Base-by-base conservation (phyloP, 345 rosid species). In the Salix brachista region DNA sequence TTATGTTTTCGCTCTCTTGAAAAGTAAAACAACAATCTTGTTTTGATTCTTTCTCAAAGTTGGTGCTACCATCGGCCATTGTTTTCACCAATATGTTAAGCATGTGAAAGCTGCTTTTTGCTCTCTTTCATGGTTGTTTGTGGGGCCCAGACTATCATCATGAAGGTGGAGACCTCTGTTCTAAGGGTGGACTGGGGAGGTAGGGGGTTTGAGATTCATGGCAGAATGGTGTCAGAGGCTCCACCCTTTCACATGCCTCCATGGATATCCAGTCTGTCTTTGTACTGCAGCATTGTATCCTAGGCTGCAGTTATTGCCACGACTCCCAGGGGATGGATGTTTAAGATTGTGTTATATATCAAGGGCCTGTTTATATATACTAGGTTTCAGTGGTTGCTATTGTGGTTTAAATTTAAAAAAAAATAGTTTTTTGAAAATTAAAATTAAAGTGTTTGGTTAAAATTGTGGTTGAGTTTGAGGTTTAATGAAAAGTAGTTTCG, bases 181-280 rank as follows among this genome's bases (percentile, higher is more conserved):
- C 79, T 72, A 68, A 67, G 70, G 75, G 69, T 70, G 36, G 8
- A 14, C 17, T 36, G 65, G 77, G 58, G 54, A 39, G 26, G 19
- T 30, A 4, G 23, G 61, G 69, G 71, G 70, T 17, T 8, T 79
- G 72, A 60, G 78, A 69, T 77, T 77, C 75, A 77, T 73, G 65
- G 67, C 76, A 73, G 76, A 34, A 44, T 73, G 73, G 74, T 77
- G 87, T 80, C 89, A 86, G 84, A 84, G 81, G 86, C 81, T 77
- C 86, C 85, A 77, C 84, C 66, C 58, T n/a, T 77, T 83, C 87
- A 79, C 86, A 79, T 84, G 87, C 82, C 80, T 76, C 72, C 78
- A 72, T 79, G 60, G 80, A 79, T 71, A 64, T 80, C 86, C 89
- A 83, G 87, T 68, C 86, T 86, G 82, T 82, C 84, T 70, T 70